Base-by-base conservation (phyloP, 192 early-diverging fungal genomes). In the Coemansia sp. region DNA sequence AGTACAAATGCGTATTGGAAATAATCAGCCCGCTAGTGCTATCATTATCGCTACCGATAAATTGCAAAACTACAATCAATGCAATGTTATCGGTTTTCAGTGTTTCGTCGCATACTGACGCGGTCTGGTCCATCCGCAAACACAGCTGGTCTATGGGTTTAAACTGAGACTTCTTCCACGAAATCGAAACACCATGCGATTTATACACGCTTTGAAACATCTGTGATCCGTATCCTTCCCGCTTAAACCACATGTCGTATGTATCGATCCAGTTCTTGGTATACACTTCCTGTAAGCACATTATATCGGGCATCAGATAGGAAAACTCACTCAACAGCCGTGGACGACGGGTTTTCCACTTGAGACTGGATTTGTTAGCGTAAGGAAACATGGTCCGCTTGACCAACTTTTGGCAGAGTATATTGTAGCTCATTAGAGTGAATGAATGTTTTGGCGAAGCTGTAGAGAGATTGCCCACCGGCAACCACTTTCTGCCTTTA, bases 371-470 rank as follows among this genome's bases (percentile, higher is more conserved):
- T 21, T 81, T 77, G 51, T 65, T 80, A 7, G 82, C 78, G 36
- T 83, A 79, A 1, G 82, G 82, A 43, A 82, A 86, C 50, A 82
- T 74, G 15, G 65, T 59, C 19, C 84, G 72, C 11, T 70, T 63
- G 19, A 83, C 65, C 13, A 86, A 63, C 11, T 65, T 71, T 37
- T 86, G 84, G 47, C 82, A 83, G 2, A 86, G 61, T 13, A 82
- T 60, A 46, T 85, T 85, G 70, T 83, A 85, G 65, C 70, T 70
- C 84, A 87, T 84, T 40, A 84, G 52, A 3, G 80, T 76, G 37
- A 80, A 64, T 21, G 64, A 55, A 18, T 33, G 33, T 21, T 20
- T 18, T 14, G 55, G 23, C 6, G 51, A 2, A 0, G 49, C 19
- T 8, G 20, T 33, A 16, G 8, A 13, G 2, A 19, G 9, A 11